phyloP scores from a whole-genome alignment of 2,329 filamentous ascomycete genomes.

The Xylaria digitata region DNA sequence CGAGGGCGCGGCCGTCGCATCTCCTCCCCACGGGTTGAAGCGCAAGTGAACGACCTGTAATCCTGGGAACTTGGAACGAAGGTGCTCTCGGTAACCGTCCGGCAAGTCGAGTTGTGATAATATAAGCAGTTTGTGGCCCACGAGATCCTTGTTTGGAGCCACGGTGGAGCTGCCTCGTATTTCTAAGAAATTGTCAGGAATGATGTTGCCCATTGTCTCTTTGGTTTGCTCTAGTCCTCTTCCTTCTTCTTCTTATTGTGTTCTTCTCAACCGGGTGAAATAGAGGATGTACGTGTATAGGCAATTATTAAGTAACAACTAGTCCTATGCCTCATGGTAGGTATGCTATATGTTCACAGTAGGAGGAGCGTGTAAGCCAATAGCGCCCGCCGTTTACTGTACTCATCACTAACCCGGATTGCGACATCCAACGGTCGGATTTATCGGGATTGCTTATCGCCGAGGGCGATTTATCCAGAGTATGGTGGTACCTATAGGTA shows the following conservation, averaged over 20 bases:
- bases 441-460: background rate
- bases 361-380: background rate
- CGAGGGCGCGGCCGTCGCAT: constrained; percentile 42
- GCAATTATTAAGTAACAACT: too few species aligned
- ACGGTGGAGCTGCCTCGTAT: background rate
- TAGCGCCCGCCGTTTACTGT: background rate
- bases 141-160: constrained; percentile 50
- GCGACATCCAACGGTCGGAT: constrained; percentile 22
- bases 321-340: background rate
- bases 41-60: constrained; percentile 54
- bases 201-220: constrained; percentile 32
- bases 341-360: background rate
- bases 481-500: too few species aligned
- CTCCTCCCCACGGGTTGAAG: constrained; percentile 47
- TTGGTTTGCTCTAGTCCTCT: background rate
- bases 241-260: background rate
- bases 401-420: constrained; percentile 12
- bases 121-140: constrained; percentile 62
- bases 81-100: constrained; percentile 50
- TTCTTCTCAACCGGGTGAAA: background rate
- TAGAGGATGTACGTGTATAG: background rate
- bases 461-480: background rate
- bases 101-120: constrained; percentile 52
- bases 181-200: background rate
- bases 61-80: constrained; percentile 57